Base-by-base conservation (phyloP, 371 early-diverging fungal genomes). In the Parasitella parasitica region DNA sequence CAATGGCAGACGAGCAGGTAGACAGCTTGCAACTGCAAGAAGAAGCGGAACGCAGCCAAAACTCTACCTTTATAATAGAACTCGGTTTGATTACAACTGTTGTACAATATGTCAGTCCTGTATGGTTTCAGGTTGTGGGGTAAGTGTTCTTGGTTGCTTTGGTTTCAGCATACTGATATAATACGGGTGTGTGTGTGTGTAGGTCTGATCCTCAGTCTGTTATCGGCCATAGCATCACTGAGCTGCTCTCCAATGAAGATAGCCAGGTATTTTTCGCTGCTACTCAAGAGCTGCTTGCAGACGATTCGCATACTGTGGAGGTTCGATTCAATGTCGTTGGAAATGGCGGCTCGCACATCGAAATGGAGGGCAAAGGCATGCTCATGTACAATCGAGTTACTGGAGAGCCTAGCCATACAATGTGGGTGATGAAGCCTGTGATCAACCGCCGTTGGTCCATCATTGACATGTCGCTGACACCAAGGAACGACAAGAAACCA, bases 341-440 rank as follows among this genome's bases (percentile, higher is more conserved):
- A 5, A 62, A 65, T 36, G 71, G 76, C 3, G 70, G 82, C 3
- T 69, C 75, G 30, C 71, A 82, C 22, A 86, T 87, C 11, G 84
- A 86, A 34, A 90, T 96, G 79, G 91, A 94, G 66, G 95, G 91
- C 32, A 93, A 95, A 67, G 97, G 95, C 0, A 94, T 96, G 93
- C 73, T 93, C 28, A 90, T 91, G 69, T 89, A 90, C 61, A 89
- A 92, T 54, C 80, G 87, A 13, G 72, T 80, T 0, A 86, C 87
- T 7, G 82, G 77, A 15, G 80, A 82, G 30, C 91, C 93, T 0
- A 83, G 87, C 37, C 92, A 91, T 66, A 89, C 92, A 0, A 86
- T 96, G 77, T 95, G 94, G 95, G 91, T 94, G 0, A 80, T 89
- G 37, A 84, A 89, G 53, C 94, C 93, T 0, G 81, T 52, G 61